A percentile compares a stretch with the other conserved stretches of the same genome.
Evolutionary conservation across 345 rosid species (phyloP).

Genomic region (Eucalyptus marginata): DNA sequence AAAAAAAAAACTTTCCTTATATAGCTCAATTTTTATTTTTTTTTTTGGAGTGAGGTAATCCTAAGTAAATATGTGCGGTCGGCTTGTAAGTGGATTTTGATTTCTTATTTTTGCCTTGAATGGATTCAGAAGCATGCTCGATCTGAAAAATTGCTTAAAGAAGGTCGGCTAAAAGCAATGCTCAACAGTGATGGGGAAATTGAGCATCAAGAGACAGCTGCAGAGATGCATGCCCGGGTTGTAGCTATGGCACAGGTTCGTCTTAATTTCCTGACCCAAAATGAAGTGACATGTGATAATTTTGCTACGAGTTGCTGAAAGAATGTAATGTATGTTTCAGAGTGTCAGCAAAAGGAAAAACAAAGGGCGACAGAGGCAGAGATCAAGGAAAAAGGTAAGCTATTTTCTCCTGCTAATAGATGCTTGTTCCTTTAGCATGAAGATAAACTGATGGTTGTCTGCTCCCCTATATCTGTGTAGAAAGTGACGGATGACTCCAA

Average conservation of each 20-base stretch:
- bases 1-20: background rate
- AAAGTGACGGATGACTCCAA: background rate
- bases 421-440: background rate
- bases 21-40: background rate
- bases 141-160: constrained; percentile 55
- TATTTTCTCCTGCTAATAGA: background rate
- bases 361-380: constrained; percentile 19
- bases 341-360: constrained; percentile 5
- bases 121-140: constrained; percentile 45
- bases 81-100: background rate
- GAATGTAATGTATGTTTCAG: background rate
- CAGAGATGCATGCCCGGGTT: constrained; percentile 40
- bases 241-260: constrained; percentile 32
- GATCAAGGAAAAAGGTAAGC: constrained; percentile 21
- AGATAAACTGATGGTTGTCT: background rate
- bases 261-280: background rate
- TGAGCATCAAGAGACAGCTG: constrained; percentile 54
- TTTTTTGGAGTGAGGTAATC: background rate
- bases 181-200: constrained; percentile 58
- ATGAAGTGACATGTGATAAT: background rate
- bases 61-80: background rate
- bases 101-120: background rate
- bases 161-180: constrained; percentile 46
- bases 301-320: background rate
- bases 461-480: background rate